These are phyloP conservation scores for Populus euphratica DNA, from an alignment of 345 rosid genomes.

Conservation along the genomic window DNA sequence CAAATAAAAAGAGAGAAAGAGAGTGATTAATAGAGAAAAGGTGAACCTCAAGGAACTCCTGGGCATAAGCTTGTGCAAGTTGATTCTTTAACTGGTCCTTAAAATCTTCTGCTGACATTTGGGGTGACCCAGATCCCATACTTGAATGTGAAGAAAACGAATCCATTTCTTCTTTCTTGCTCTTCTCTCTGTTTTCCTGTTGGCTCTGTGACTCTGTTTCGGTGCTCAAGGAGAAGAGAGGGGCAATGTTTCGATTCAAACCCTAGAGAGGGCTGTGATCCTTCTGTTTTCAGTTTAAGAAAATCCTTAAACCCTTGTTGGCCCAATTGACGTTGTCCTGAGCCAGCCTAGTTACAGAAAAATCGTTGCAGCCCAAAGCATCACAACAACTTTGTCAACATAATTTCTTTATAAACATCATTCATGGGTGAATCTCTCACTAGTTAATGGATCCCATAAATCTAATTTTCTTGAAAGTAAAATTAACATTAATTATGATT, in stretches of 20 bases:
- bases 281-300: neutral
- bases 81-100: conserved; percentile 68
- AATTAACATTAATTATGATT: neutral
- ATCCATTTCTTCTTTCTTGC: conserved; percentile 50
- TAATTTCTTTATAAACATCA: too few species aligned
- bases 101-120: conserved; percentile 46
- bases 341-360: neutral
- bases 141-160: conserved; percentile 50
- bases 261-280: neutral
- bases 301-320: neutral
- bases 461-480: neutral
- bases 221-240: neutral
- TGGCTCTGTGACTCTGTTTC: neutral
- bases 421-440: too few species aligned
- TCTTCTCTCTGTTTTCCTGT: neutral
- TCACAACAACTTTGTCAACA: too few species aligned
- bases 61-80: conserved; percentile 78
- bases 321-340: neutral
- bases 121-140: conserved; percentile 41
- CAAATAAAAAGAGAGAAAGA: neutral
- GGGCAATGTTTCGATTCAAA: neutral
- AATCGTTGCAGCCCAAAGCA: neutral
- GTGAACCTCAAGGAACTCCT: conserved; percentile 69
- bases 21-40: neutral
- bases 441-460: too few species aligned